These are phyloP conservation scores for Stromatinia cepivora DNA, from an alignment of 2,329 filamentous ascomycete species.

Conservation along the genomic window DNA sequence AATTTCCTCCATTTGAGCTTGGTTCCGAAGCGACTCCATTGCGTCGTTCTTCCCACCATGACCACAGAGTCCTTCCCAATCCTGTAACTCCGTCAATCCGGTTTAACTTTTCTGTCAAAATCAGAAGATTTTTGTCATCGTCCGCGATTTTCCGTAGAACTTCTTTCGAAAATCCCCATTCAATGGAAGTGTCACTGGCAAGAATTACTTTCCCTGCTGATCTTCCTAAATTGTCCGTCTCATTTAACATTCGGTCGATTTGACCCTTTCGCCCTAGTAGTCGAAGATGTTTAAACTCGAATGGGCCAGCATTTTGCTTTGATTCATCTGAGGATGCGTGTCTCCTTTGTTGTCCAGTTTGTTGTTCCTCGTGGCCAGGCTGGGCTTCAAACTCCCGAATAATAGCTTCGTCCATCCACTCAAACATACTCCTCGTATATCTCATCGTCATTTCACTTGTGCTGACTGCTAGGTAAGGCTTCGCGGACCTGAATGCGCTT, in stretches of 20 bases:
- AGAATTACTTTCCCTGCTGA: constrained; percentile 72
- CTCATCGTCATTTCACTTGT: constrained; percentile 87
- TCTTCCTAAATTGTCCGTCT: constrained; percentile 45
- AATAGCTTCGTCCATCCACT: constrained; percentile 98
- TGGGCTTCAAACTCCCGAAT: constrained; percentile 85
- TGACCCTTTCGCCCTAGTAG: constrained; percentile 80
- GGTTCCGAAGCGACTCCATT: constrained; percentile 63
- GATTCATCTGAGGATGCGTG: constrained; percentile 45
- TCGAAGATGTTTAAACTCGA: constrained; percentile 85
- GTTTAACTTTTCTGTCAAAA: constrained; percentile 75
- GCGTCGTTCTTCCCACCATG: constrained; percentile 70
- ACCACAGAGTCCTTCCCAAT: constrained; percentile 75
- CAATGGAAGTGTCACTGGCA: constrained; percentile 83
- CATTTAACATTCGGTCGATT: constrained; percentile 66
- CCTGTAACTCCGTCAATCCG: constrained; percentile 38
- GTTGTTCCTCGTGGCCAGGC: constrained; percentile 36
- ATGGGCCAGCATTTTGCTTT: constrained; percentile 66
- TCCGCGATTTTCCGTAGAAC: constrained; percentile 72
- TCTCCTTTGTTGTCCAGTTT: constrained; percentile 46
- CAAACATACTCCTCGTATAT: constrained; percentile 91
- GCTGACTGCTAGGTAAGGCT: constrained; percentile 80
- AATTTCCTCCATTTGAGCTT: constrained; percentile 52
- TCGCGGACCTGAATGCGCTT: constrained; percentile 53
- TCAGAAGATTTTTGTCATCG: constrained; percentile 77
- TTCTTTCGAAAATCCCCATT: constrained; percentile 93